These are phyloP conservation scores for Corymbia citriodora DNA, from an alignment of 441 rosid genomes.

Conservation along the genomic window DNA sequence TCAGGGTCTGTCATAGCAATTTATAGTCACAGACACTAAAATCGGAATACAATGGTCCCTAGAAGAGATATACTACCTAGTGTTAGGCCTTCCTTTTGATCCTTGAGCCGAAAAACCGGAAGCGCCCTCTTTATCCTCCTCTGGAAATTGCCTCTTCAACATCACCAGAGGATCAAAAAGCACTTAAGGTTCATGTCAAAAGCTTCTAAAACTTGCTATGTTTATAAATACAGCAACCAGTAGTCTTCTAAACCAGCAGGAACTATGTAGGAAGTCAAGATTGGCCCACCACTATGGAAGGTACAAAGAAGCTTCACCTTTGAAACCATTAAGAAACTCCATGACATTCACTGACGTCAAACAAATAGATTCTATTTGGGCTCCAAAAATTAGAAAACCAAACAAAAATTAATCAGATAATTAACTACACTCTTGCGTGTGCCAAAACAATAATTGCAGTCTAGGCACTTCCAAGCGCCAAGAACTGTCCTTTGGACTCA, in stretches of 20 bases:
- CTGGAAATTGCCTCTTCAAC: slow-evolving; percentile 33
- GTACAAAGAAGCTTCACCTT: background rate
- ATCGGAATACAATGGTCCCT: background rate
- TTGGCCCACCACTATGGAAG: background rate
- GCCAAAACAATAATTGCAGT: background rate
- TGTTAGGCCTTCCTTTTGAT: slow-evolving; percentile 21
- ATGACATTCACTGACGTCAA: background rate
- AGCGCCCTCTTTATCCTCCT: slow-evolving; percentile 17
- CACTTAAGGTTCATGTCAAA: background rate
- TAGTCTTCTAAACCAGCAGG: background rate
- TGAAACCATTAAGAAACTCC: background rate
- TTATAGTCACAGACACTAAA: background rate
- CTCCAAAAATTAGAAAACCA: background rate
- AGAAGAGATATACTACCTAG: slow-evolving; percentile 31
- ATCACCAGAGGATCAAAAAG: slow-evolving; percentile 1
- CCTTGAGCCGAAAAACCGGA: slow-evolving; percentile 14
- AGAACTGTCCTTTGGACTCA: background rate
- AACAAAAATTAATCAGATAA: background rate
- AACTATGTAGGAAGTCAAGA: background rate
- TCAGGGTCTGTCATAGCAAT: background rate
- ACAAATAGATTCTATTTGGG: background rate
- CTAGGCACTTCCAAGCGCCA: background rate
- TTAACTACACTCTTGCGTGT: background rate
- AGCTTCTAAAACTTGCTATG: background rate
- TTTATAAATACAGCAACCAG: background rate